These are phyloP conservation scores for Torrubiella hemipterigena DNA, from an alignment of 2,329 filamentous ascomycete species.

Conservation along the genomic window DNA sequence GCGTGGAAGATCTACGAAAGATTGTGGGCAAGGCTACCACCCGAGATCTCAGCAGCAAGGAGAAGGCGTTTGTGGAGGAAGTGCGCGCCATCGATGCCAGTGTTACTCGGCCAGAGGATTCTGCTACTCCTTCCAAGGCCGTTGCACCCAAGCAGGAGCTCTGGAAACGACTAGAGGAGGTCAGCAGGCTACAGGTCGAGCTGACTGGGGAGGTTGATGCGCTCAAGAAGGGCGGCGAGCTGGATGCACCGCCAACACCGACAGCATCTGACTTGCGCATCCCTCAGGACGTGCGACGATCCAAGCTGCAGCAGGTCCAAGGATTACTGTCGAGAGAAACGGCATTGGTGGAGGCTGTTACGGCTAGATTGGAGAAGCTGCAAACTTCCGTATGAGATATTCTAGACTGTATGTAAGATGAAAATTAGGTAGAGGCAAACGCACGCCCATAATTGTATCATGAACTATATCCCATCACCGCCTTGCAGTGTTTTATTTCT, in stretches of 20 bases:
- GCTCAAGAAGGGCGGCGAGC: conserved; percentile 20
- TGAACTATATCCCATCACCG: too few species aligned
- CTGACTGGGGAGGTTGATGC: conserved; percentile 38
- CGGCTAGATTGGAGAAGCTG: conserved; percentile 47
- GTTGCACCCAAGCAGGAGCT: conserved; percentile 33
- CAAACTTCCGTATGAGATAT: conserved; percentile 18
- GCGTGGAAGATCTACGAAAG: conserved; percentile 46
- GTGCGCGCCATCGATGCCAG: conserved; percentile 42
- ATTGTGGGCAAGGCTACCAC: conserved; percentile 27
- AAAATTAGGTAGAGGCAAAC: too few species aligned
- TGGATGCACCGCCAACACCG: conserved; percentile 17
- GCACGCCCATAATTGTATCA: too few species aligned
- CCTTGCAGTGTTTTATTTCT: too few species aligned
- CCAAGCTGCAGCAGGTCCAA: conserved; percentile 53
- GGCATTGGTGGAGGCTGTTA: conserved; percentile 56
- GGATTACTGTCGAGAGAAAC: conserved; percentile 52
- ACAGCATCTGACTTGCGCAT: conserved; percentile 36
- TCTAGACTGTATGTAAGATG: too few species aligned
- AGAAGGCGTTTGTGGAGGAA: conserved; percentile 32
- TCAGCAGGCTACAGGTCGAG: conserved; percentile 40
- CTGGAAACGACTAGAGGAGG: conserved; percentile 45
- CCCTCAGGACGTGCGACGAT: conserved; percentile 47
- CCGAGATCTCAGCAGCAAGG: conserved; percentile 30
- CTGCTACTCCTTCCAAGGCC: conserved; percentile 17
- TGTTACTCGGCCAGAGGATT: conserved; percentile 23